These are phyloP conservation scores for Smallanthus sonchifolius DNA, from an alignment of 129 eudicot genomes.

Conservation along the genomic window DNA sequence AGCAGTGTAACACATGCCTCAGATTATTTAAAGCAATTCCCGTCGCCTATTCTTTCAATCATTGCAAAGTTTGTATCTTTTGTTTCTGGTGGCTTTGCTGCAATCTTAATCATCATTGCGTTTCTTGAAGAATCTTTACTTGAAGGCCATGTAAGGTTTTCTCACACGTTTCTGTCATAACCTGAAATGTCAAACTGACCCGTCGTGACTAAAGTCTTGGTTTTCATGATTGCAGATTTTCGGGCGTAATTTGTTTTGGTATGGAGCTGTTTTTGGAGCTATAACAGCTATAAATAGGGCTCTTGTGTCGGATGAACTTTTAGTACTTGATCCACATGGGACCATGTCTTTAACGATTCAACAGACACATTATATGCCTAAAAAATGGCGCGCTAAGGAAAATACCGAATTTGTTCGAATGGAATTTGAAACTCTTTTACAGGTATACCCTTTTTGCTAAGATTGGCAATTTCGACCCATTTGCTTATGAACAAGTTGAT, in stretches of 20 bases:
- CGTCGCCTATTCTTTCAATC: background rate
- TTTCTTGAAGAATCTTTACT: slow-evolving; percentile 8
- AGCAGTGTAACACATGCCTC: background rate
- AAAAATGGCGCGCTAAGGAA: slow-evolving; percentile 6
- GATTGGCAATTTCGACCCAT: background rate
- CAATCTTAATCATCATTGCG: slow-evolving; percentile 4
- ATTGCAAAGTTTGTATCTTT: slow-evolving; percentile 1
- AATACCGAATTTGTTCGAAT: background rate
- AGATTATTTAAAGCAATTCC: slow-evolving; percentile 3
- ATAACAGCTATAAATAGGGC: slow-evolving; percentile 7
- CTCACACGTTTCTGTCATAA: background rate
- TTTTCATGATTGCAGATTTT: slow-evolving; percentile 1
- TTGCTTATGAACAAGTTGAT: background rate
- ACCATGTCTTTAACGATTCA: background rate
- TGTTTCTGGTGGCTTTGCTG: slow-evolving; percentile 10
- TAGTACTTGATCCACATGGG: slow-evolving; percentile 12
- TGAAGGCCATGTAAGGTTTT: slow-evolving; percentile 5
- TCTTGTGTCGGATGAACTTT: slow-evolving; percentile 10
- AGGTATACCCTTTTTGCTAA: background rate
- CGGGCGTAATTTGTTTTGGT: slow-evolving; percentile 12
- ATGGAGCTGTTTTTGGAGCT: slow-evolving; percentile 10
- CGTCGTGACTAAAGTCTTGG: background rate
- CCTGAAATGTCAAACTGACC: background rate
- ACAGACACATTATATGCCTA: slow-evolving; percentile 6
- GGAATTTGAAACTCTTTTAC: slow-evolving; percentile 4